Conservation (phyloP, 2,329 filamentous ascomycete genomes). For the Diaporthe humulicola region DNA sequence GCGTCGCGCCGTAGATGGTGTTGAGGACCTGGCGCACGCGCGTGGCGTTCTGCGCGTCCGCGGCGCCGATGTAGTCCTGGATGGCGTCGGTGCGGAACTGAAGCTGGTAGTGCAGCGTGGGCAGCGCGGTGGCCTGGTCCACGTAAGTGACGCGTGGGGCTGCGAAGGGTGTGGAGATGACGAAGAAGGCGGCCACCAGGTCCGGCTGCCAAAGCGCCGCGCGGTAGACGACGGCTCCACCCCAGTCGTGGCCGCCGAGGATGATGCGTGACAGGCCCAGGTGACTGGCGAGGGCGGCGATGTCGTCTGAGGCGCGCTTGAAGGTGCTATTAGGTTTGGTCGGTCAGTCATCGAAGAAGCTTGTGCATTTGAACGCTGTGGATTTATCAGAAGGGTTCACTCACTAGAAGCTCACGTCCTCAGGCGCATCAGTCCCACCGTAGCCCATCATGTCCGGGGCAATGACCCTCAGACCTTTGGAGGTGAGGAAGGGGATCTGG, state of each 20-base stretch:
- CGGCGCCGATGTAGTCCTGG: slow-evolving; percentile 60
- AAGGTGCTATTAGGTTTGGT: slow-evolving; percentile 51
- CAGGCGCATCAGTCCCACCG: slow-evolving; percentile 78
- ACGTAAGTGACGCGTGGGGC: slow-evolving; percentile 66
- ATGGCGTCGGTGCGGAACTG: slow-evolving; percentile 81
- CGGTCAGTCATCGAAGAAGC: background rate
- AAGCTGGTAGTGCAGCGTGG: slow-evolving; percentile 85
- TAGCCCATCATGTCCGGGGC: slow-evolving; percentile 91
- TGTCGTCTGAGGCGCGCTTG: slow-evolving; percentile 80
- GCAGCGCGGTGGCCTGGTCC: slow-evolving; percentile 65
- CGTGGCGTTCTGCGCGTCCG: slow-evolving; percentile 53
- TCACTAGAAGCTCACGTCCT: slow-evolving; percentile 71
- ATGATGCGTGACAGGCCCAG: slow-evolving; percentile 67
- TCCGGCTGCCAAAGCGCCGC: slow-evolving; percentile 79
- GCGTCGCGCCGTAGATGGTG: slow-evolving; percentile 76
- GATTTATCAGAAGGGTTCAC: background rate
- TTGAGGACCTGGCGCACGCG: slow-evolving; percentile 79
- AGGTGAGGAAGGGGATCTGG: slow-evolving; percentile 83
- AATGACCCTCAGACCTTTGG: slow-evolving; percentile 82
- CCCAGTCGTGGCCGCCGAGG: slow-evolving; percentile 95
- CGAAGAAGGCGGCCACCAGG: slow-evolving; percentile 81
- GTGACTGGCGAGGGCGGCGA: slow-evolving; percentile 61
- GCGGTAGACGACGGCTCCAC: slow-evolving; percentile 83
- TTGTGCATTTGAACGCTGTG: background rate
- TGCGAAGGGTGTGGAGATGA: slow-evolving; percentile 82